Base-by-base conservation (phyloP, 2,329 filamentous ascomycete genomes). In the Aspergillus sp. region DNA sequence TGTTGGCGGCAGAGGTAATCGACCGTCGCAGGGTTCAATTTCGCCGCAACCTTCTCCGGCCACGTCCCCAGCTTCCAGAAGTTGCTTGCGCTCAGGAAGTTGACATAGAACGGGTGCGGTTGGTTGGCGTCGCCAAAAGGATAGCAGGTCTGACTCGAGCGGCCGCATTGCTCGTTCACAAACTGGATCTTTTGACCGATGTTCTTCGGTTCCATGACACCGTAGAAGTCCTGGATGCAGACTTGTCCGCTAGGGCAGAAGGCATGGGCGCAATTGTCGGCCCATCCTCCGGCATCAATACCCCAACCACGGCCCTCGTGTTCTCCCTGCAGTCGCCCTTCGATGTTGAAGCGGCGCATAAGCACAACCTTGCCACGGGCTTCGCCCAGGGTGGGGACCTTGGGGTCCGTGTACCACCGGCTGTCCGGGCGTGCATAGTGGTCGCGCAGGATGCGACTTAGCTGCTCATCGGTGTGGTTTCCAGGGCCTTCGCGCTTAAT, bases 201-300 rank as follows among this genome's bases (percentile, higher is more conserved):
- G 57, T 84, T 85, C 49, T 80, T 73, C 26, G 79, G 81, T 66
- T 88, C 81, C 41, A 83, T 71, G 32, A 98, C 82, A 61, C 94
- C 88, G 74, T 94, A 97, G 68, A 91, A 96, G 71, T 97, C 93
- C 71, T 97, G 93, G 38, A 97, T 83, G 54, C 86, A 83, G 49
- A 96, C 81, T 52, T 82, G 74, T 3, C 87, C 88, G 57, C 82
- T 82, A 6, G 79, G 79, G 42, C 80, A 80, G 32, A 74, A 74
- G 47, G 86, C 84, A 60, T 94, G 82, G 30, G 85, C 81, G 52
- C 86, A 88, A 69, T 97, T 97, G 69, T 96, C 86, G 0, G 86
- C 88, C 91, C 91, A 97, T 12, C 69, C 69, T 32, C 75, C 72
- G 45, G 75, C 81, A 57, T 83, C 74, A 39, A 84, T 73, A 19